Percentiles rank a stretch among this genome's conserved stretches.
Evolutionary conservation across 2,329 filamentous ascomycete species (phyloP).

Genomic region (Dothidotthia symphoricarpi): DNA sequence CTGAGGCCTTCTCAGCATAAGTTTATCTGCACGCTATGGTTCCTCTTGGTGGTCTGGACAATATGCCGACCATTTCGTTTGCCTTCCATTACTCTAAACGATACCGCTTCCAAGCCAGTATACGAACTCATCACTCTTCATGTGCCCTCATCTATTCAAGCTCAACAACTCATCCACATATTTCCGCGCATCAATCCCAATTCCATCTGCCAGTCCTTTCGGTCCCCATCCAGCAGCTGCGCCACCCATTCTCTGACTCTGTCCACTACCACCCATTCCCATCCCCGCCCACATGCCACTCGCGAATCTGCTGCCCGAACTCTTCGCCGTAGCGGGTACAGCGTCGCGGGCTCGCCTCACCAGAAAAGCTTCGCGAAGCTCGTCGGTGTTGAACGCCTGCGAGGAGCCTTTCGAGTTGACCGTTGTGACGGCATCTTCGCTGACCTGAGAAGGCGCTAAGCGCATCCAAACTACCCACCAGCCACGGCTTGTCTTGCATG

Average conservation of each 20-base stretch:
- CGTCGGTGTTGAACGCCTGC: conserved; percentile 24
- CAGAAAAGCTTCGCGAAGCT: conserved; percentile 46
- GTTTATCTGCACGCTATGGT: too few relatives aligned
- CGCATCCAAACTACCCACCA: conserved; percentile 69
- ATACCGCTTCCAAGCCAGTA: too few relatives aligned
- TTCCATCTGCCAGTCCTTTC: conserved; percentile 65
- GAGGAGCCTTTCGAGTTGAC: conserved; percentile 8
- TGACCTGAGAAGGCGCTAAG: conserved; percentile 38
- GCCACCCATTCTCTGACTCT: conserved; percentile 37
- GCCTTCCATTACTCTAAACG: too few relatives aligned
- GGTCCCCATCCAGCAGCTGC: conserved; percentile 55
- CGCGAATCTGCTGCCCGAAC: conserved; percentile 24
- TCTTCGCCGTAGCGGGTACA: conserved; percentile 15
- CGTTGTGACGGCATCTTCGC: conserved; percentile 5
- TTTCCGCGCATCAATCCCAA: conserved; percentile 71
- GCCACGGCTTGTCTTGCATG: conserved; percentile 61
- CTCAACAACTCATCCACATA: conserved; percentile 73
- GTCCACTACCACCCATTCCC: conserved; percentile 15
- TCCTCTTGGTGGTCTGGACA: too few relatives aligned
- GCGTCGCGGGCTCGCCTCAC: conserved; percentile 43
- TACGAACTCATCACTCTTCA: too few relatives aligned
- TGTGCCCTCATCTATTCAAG: conserved; percentile 48
- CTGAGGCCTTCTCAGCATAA: too few relatives aligned
- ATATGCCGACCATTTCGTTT: too few relatives aligned
- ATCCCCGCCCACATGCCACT: conserved; percentile 37